Conservation (phyloP, 2,329 filamentous ascomycete genomes). For the Leptosphaerulina australis region DNA sequence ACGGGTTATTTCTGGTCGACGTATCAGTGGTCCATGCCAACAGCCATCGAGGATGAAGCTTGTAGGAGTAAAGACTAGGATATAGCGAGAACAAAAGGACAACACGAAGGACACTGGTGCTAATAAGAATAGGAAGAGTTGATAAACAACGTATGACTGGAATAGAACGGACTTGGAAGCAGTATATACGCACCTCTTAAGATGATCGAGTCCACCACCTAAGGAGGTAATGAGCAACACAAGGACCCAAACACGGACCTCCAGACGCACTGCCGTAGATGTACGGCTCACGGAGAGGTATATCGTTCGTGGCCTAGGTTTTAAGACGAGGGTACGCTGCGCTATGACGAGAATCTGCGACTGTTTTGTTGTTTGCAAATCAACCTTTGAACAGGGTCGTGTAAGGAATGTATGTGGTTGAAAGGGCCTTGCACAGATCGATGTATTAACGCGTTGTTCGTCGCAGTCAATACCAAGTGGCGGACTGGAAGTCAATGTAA, state of each 20-base stretch:
- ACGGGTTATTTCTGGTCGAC: conserved; percentile 23
- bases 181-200: conserved; percentile 45
- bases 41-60: conserved; percentile 25
- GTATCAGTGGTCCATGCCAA: conserved; percentile 36
- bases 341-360: conserved; percentile 15
- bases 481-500: conserved; percentile 13
- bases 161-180: conserved; percentile 30
- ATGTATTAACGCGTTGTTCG: conserved; percentile 25
- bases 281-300: conserved; percentile 33
- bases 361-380: conserved; percentile 5
- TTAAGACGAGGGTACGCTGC: conserved; percentile 39
- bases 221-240: conserved; percentile 35
- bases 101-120: conserved; percentile 1
- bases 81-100: conserved; percentile 3
- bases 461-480: conserved; percentile 26
- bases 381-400: not conserved
- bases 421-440: not conserved
- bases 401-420: not conserved
- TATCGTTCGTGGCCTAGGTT: conserved; percentile 27
- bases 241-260: conserved; percentile 32
- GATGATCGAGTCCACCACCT: conserved; percentile 30
- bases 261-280: conserved; percentile 22
- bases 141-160: conserved; percentile 25
- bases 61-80: conserved; percentile 22
- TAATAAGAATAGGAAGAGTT: conserved; percentile 17